phyloP scores from a whole-genome alignment of 2,329 filamentous ascomycete genomes.

The Dactylonectria estremocensis region DNA sequence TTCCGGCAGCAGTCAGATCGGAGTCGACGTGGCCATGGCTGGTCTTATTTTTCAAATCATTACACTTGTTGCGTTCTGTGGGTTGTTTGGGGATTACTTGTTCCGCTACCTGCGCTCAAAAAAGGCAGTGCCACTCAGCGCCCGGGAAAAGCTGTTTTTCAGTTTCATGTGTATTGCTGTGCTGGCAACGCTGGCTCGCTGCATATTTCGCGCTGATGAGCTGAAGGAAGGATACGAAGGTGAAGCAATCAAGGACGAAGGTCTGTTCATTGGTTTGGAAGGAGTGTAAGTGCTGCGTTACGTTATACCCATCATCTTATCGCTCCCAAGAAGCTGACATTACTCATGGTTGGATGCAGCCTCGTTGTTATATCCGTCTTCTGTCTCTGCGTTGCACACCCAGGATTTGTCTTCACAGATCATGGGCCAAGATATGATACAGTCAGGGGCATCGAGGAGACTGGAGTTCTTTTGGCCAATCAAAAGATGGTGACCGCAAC shows the following conservation, averaged over 20 bases:
- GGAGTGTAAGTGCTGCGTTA: slow-evolving; percentile 50
- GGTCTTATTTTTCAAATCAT: slow-evolving; percentile 66
- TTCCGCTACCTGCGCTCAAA: slow-evolving; percentile 41
- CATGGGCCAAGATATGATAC: too few relatives aligned
- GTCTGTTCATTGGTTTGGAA: slow-evolving; percentile 61
- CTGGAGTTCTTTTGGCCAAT: too few relatives aligned
- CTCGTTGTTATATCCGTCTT: too few relatives aligned
- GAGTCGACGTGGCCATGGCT: slow-evolving; percentile 64
- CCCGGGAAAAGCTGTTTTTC: slow-evolving; percentile 45
- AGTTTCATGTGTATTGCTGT: slow-evolving; percentile 64
- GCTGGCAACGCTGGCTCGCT: slow-evolving; percentile 69
- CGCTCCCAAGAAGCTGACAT: too few relatives aligned
- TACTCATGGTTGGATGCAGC: too few relatives aligned
- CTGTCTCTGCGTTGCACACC: too few relatives aligned
- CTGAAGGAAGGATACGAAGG: slow-evolving; percentile 69
- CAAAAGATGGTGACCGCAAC: too few relatives aligned
- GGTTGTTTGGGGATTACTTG: slow-evolving; percentile 60
- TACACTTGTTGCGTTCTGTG: slow-evolving; percentile 61
- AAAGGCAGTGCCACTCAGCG: background rate
- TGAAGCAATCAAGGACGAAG: slow-evolving; percentile 61
- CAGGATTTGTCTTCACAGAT: too few relatives aligned
- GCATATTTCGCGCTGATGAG: slow-evolving; percentile 70
- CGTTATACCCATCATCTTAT: too few relatives aligned
- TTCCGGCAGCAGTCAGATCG: slow-evolving; percentile 56
- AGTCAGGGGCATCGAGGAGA: too few relatives aligned